Evolutionary conservation across 2,329 filamentous ascomycete genomes (phyloP).

Genomic region (Colletotrichum spaethianum): DNA sequence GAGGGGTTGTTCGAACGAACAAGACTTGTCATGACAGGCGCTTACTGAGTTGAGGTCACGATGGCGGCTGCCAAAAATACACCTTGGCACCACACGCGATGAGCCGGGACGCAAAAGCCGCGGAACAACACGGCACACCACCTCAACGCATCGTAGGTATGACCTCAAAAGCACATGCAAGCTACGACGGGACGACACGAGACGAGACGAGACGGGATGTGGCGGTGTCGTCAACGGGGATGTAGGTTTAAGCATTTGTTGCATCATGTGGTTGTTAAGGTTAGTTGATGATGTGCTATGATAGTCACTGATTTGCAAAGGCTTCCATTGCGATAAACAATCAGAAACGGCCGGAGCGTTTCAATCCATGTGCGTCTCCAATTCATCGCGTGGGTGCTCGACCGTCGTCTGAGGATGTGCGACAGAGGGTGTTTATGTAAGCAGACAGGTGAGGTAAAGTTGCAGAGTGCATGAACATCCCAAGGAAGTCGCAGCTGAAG

Average conservation of each 20-base stretch:
- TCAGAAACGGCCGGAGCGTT: constrained; percentile 31
- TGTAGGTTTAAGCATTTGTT: neutral
- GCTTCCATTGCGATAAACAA: constrained; percentile 8
- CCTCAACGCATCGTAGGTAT: neutral
- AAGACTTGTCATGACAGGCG: neutral
- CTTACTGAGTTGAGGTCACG: constrained; percentile 18
- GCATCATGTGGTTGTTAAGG: neutral
- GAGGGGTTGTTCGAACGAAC: neutral
- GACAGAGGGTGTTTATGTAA: neutral
- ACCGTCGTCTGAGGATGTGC: constrained; percentile 17
- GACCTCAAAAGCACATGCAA: neutral
- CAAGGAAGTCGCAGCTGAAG: neutral
- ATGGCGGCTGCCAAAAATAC: neutral
- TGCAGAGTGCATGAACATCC: constrained; percentile 2
- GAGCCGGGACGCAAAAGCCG: neutral
- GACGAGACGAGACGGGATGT: neutral
- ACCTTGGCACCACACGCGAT: constrained; percentile 7
- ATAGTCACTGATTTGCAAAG: neutral
- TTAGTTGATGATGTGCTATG: constrained; percentile 7
- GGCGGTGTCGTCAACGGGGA: neutral
- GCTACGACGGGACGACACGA: neutral
- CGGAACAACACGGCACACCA: neutral
- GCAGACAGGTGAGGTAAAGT: neutral
- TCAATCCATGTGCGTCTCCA: constrained; percentile 11
- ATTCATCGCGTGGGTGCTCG: constrained; percentile 1